Evolutionary conservation across 148 eudicot species (phyloP), one percentile per base, ranked within the genome.

Genomic region (Nepenthes gracilis): DNA sequence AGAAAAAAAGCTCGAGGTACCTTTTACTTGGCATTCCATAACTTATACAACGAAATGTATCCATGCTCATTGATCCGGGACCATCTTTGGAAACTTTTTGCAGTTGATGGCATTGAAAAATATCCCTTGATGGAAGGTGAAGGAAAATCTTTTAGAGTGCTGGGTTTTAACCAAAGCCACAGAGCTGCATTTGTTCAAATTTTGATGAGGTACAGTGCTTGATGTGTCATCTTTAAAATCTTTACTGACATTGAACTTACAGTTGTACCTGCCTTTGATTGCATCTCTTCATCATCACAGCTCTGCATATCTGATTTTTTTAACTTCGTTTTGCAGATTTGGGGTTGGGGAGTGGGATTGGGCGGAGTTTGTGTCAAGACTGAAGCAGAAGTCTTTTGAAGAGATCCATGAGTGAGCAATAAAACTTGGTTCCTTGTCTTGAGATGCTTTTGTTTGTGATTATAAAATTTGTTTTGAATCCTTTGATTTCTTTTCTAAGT

Each of bases 101-200:
- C 82, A 82, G 95, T 72, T 73, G 91, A 93, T 55, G 74, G 71
- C 55, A 50, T 74, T 50, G 96, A 76, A 56, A 64, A 79, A 36
- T 84, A 72, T 72, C 99, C 97, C 33, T 72, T 93, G 72, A 86
- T 93, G 96, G 96, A 89, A 77, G 97, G 99, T 57, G 96, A 93
- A 84, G 99, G 99, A 57, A 89, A 72, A 70, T 83, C 87, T 7
- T 78, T 89, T 33, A 80, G 97, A 67, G 92, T 93, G 9, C 68
- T 86, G 64, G 99, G 99, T 58, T 93, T 93, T 62, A 93, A 88
- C 67, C 95, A 86, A 74, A 84, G 74, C 70, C 99, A 93, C 73
- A 80, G 99, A 80, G 86, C 96, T 67, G 66, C 72, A 47, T 93
- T 93, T 74, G 90, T 93, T 40, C 95, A 93, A 75, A 78, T 84